A percentile compares a stretch with the other conserved stretches of the same genome.
Conservation (phyloP, 768 basidiomycete species). For the Trametes meyenii region DNA sequence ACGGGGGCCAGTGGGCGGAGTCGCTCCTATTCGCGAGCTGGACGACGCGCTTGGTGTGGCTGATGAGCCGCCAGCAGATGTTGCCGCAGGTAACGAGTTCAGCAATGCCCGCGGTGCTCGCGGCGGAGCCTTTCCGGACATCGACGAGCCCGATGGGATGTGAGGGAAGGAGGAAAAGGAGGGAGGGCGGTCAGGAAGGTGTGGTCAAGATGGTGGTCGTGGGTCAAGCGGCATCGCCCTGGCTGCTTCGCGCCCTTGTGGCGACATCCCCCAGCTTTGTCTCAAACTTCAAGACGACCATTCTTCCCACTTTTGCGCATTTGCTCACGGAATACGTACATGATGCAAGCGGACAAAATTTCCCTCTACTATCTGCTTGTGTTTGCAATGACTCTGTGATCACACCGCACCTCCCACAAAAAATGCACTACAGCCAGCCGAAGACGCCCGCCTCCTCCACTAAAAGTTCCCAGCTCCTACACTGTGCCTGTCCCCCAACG, state of each 20-base stretch:
- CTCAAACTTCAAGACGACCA: conserved; percentile 7
- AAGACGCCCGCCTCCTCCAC: conserved; percentile 1
- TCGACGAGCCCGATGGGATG: conserved; percentile 34
- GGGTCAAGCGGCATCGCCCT: conserved; percentile 28
- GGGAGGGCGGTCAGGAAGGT: conserved; percentile 7
- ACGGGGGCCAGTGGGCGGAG: conserved; percentile 69
- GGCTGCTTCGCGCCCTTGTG: conserved; percentile 23
- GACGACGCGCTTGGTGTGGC: conserved; percentile 36
- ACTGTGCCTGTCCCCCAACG: not conserved
- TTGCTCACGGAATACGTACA: conserved; percentile 19
- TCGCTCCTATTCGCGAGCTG: conserved; percentile 47
- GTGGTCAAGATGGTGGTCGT: conserved; percentile 28
- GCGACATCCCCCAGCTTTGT: conserved; percentile 24
- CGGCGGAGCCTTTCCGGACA: conserved; percentile 82
- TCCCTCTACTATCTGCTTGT: conserved; percentile 13
- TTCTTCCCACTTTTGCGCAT: conserved; percentile 8
- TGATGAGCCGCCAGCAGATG: conserved; percentile 34
- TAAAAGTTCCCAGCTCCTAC: not conserved
- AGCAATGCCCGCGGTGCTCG: conserved; percentile 71
- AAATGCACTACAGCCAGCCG: conserved; percentile 2
- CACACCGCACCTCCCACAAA: conserved; percentile 7
- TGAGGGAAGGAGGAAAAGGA: not conserved
- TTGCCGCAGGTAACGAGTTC: conserved; percentile 41
- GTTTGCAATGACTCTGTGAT: not conserved
- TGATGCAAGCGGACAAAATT: not conserved